These are phyloP conservation scores for Thalassiosira livingstoniorum DNA, from an alignment of 352 stramenopile genomes.

Conservation along the genomic window DNA sequence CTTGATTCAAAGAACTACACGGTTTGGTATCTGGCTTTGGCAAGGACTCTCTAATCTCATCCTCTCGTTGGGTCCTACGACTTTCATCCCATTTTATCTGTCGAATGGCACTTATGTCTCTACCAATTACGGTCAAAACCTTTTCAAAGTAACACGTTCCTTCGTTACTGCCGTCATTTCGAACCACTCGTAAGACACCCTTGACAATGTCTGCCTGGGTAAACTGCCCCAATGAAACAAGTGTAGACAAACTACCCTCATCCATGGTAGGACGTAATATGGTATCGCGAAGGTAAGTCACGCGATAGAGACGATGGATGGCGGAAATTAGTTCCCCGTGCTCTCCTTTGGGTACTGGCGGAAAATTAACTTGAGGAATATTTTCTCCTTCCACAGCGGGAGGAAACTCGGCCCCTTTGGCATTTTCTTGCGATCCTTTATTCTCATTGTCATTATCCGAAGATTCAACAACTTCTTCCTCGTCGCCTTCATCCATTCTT, in stretches of 20 bases:
- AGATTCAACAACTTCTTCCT: too few species aligned
- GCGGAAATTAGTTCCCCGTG: constrained; percentile 57
- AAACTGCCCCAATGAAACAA: constrained; percentile 78
- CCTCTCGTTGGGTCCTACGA: not conserved
- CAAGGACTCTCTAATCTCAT: not conserved
- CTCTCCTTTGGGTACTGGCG: constrained; percentile 15
- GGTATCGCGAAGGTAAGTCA: constrained; percentile 80
- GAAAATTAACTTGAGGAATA: not conserved
- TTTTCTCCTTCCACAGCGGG: not conserved
- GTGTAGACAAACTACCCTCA: constrained; percentile 76
- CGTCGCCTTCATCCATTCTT: too few species aligned
- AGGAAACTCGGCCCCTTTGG: too few species aligned
- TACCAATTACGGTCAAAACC: constrained; percentile 68
- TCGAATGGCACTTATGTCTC: constrained; percentile 67
- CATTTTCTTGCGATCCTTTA: too few species aligned
- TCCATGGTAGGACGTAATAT: constrained; percentile 83
- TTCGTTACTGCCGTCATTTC: constrained; percentile 8
- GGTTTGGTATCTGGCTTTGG: not conserved
- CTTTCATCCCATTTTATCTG: constrained; percentile 63
- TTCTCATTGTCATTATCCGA: too few species aligned
- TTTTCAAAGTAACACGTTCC: constrained; percentile 71
- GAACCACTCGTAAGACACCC: constrained; percentile 59
- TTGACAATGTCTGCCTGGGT: constrained; percentile 81
- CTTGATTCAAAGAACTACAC: not conserved
- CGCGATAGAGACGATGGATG: constrained; percentile 81